Conservation (phyloP, 2,329 filamentous ascomycete species). For the Phyllosticta ampelicida region DNA sequence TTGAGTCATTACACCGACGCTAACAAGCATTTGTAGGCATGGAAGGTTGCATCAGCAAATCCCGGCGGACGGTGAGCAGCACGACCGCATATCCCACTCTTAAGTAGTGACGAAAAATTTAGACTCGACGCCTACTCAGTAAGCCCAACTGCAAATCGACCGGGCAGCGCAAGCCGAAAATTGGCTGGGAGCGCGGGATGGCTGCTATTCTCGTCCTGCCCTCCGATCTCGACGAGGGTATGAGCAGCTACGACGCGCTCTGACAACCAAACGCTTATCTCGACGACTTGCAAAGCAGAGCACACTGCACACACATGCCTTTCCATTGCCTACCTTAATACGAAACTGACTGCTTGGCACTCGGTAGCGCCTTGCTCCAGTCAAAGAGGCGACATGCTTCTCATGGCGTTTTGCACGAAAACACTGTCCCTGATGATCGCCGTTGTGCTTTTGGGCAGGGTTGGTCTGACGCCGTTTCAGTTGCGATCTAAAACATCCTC, state of each 20-base stretch:
- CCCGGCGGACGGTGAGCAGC: not conserved
- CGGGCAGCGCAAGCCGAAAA: not conserved
- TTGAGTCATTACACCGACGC: not conserved
- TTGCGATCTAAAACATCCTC: not conserved
- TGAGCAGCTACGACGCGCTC: not conserved
- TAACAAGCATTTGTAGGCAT: not conserved
- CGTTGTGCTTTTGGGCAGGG: not conserved
- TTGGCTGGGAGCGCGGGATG: not conserved
- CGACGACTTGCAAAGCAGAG: not conserved
- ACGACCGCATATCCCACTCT: not conserved
- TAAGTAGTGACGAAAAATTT: not conserved
- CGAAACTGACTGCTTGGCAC: not conserved
- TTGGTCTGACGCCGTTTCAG: not conserved
- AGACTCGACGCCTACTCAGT: not conserved
- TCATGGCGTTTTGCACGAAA: not conserved
- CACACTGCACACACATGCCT: not conserved
- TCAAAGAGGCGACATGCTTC: not conserved
- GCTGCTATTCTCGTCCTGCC: not conserved
- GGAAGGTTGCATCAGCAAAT: not conserved
- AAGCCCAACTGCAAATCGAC: not conserved
- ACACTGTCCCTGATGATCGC: not conserved
- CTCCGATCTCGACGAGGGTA: not conserved
- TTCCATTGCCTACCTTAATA: not conserved
- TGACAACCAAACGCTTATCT: not conserved
- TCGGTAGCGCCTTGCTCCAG: not conserved